Evolutionary conservation across 148 eudicot genomes (phyloP), one percentile per base, ranked within the genome.

Genomic region (Fallopia convolvulus): DNA sequence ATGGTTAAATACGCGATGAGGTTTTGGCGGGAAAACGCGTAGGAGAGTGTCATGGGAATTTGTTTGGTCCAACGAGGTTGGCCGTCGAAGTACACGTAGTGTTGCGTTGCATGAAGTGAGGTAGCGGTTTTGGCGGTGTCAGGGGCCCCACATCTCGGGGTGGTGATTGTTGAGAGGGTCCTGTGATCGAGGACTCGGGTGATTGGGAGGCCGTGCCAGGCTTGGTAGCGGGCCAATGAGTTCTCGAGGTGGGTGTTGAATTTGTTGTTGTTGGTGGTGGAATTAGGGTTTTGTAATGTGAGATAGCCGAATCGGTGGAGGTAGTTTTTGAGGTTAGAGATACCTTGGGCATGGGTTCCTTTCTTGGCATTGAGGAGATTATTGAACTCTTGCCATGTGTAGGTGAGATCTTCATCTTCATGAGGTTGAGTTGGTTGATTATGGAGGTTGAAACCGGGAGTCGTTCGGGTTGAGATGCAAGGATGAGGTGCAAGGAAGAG

Each of bases 131-230:
- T 72, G 72, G 68, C 5, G 49, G 73, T 56, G 74, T 77, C 79
- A 8, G 71, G 70, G 6, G 30, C 56, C 2, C 97, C 90, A 50
- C 86, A 89, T 50, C 98, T 74, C 0, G 98, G 98, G 0, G 87
- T 40, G 73, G 87, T 81, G 75, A 93, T 89, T 0, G 80, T 78
- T 1, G 74, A 68, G 39, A 93, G 70, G 8, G 98, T 93, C 1
- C 52, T 77, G 2, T 70, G n/a, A 58, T 93, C 94, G 23, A 93
- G 90, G 47, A 78, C 83, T 8, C 98, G 92, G 13, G 91, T 90
- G 33, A 74, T 55, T 0, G 80, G 47, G 0, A 93, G 74, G 0
- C 92, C 91, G 53, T 90, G 83, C 23, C 81, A 88, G 15, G 76
- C 77, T 75, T 93, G 98, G 80, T 93, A 93, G 15, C 14, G 32